These are phyloP conservation scores for Tranzscheliella williamsii DNA, from an alignment of 1,284 basidiomycete species.

Conservation along the genomic window DNA sequence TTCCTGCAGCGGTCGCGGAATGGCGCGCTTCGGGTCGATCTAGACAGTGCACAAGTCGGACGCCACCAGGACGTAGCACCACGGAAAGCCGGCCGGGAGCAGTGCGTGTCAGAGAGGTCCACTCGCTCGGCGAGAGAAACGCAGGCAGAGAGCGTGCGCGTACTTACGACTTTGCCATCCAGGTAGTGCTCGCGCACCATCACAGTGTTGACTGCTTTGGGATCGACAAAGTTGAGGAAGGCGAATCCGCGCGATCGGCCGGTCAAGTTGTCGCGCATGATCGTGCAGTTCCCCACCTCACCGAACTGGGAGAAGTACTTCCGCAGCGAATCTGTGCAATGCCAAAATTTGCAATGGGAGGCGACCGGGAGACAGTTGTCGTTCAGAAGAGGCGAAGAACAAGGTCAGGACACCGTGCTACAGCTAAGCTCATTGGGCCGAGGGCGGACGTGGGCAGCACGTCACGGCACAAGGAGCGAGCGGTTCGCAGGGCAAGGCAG, in stretches of 20 bases:
- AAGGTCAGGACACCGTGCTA: not conserved
- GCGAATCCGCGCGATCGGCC: constrained; percentile 91
- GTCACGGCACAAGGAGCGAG: too few relatives aligned
- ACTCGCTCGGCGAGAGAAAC: too few relatives aligned
- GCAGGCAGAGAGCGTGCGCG: too few relatives aligned
- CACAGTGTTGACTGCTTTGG: constrained; percentile 83
- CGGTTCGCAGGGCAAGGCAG: too few relatives aligned
- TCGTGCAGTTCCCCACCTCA: constrained; percentile 85
- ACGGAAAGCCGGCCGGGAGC: too few relatives aligned
- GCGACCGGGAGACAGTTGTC: too few relatives aligned
- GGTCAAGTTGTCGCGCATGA: constrained; percentile 86
- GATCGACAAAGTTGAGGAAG: constrained; percentile 86
- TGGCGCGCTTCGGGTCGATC: constrained; percentile 99
- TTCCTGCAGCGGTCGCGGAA: constrained; percentile 70
- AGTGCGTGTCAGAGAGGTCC: too few relatives aligned
- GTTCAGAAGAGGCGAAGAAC: not conserved
- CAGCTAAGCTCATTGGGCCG: too few relatives aligned
- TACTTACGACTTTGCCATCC: constrained; percentile 85
- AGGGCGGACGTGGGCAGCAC: too few relatives aligned
- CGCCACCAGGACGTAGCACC: too few relatives aligned
- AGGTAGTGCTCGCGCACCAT: constrained; percentile 83
- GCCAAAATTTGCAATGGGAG: too few relatives aligned
- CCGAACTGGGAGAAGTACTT: constrained; percentile 88
- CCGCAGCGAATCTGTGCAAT: constrained; percentile 71
- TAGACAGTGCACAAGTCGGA: constrained; percentile 62